Conservation (phyloP, 805 yeast species). For the Metschnikowia koreensis region DNA sequence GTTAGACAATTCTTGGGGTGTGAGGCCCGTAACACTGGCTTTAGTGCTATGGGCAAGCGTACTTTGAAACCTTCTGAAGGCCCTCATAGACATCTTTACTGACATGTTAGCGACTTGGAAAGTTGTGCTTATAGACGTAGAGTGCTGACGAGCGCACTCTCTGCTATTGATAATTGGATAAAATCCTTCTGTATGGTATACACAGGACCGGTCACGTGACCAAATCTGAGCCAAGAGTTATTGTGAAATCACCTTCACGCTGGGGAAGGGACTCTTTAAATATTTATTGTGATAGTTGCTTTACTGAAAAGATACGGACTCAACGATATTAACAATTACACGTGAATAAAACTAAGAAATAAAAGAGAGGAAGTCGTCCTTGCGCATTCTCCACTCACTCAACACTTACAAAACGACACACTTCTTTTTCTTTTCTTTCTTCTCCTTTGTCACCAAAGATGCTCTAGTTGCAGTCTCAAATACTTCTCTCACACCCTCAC, state of each 20-base stretch:
- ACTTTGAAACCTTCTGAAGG: constrained; percentile 13
- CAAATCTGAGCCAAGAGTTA: too few species aligned
- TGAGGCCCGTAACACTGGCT: constrained; percentile 18
- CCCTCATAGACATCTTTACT: constrained; percentile 6
- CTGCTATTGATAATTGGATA: constrained; percentile 3
- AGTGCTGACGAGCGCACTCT: neutral
- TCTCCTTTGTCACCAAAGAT: constrained; percentile 29
- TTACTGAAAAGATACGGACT: constrained; percentile 5
- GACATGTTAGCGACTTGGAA: neutral
- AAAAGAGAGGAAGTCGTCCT: constrained; percentile 8
- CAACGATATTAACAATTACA: constrained; percentile 18
- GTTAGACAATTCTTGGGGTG: constrained; percentile 19
- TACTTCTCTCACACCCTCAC: constrained; percentile 31
- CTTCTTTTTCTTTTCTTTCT: constrained; percentile 30
- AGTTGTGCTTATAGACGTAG: neutral
- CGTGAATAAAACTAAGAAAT: constrained; percentile 16
- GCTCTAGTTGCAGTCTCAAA: constrained; percentile 32
- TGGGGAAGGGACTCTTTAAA: neutral
- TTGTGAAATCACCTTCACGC: too few species aligned
- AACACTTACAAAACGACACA: constrained; percentile 27
- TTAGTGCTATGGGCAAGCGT: constrained; percentile 10
- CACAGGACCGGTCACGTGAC: constrained; percentile 3
- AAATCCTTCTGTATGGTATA: constrained; percentile 3
- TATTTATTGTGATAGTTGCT: constrained; percentile 2
- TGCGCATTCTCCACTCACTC: constrained; percentile 1